Conservation (phyloP, 352 stramenopile species). For the Pythium graminicola region DNA sequence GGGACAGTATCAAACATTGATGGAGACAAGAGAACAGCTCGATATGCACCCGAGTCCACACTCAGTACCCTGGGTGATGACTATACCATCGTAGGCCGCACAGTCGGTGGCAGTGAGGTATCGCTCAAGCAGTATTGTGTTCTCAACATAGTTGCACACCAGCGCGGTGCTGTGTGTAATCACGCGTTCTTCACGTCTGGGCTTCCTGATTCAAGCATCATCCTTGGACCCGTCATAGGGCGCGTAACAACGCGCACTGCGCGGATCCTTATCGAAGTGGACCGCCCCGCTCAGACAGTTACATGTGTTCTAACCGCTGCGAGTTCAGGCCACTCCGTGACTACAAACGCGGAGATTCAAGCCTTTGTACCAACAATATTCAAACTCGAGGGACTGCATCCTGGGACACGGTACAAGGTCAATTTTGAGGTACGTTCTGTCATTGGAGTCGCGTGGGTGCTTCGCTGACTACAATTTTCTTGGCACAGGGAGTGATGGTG, state of each 20-base stretch:
- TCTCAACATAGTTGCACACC: slow-evolving; percentile 46
- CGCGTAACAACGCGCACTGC: slow-evolving; percentile 43
- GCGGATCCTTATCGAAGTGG: slow-evolving; percentile 58
- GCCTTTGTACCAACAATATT: slow-evolving; percentile 51
- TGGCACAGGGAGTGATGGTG: slow-evolving; percentile 34
- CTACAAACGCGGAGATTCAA: slow-evolving; percentile 25
- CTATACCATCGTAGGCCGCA: slow-evolving; percentile 2
- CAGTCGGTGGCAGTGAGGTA: neutral
- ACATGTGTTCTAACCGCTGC: slow-evolving; percentile 29
- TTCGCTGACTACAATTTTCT: neutral
- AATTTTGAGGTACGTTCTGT: slow-evolving; percentile 38
- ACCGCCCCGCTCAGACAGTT: slow-evolving; percentile 32
- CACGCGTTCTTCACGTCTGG: slow-evolving; percentile 35
- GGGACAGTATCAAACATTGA: slow-evolving; percentile 33
- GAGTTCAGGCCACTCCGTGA: slow-evolving; percentile 1
- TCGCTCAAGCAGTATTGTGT: slow-evolving; percentile 34
- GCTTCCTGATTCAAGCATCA: slow-evolving; percentile 31
- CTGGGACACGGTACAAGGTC: slow-evolving; percentile 48
- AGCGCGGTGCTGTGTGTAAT: slow-evolving; percentile 23
- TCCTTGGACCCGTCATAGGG: slow-evolving; percentile 60
- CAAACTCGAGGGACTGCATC: slow-evolving; percentile 50
- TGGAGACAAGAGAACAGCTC: neutral
- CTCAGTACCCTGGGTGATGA: neutral
- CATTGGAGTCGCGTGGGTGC: neutral
- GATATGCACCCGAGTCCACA: slow-evolving; percentile 1